Base-by-base conservation (phyloP, 2,329 filamentous ascomycete genomes). In the Aspergillus ustus region DNA sequence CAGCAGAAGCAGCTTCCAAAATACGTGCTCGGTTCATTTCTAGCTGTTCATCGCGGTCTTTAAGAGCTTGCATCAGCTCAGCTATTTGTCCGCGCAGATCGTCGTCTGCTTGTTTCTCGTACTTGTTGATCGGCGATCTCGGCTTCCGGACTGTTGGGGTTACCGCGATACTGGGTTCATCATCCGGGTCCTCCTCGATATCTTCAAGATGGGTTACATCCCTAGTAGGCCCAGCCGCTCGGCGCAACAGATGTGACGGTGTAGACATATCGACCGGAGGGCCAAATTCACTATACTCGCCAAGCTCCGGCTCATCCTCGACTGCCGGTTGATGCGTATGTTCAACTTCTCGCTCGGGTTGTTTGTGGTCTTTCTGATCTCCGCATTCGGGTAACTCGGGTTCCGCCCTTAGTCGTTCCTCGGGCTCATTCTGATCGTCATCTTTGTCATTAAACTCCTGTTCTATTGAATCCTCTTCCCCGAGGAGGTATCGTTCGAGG, bases 191-290 rank as follows among this genome's bases (percentile, higher is more conserved):
- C 57, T 78, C 76, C 54, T 77, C 74, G 20, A 78, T 77, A 29
- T 73, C 70, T 55, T 78, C 75, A 8, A 78, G 60, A 20, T 75
- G 73, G 1, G 72, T 75, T 7, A 67, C 68, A 48, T 77, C 75
- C 51, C 70, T 74, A 0, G 64, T 66, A 2, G 69, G 56, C 1
- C 59, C 66, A 43, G 67, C 69, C 6, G 62, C 69, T 34, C 75
- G 63, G 55, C 73, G 74, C 55, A 79, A 63, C 8, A 80, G 37
- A 62, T 79, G 78, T 19, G 77, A 78, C 5, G 78, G 78, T 0
- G 78, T 80, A 1, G 78, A 80, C 73, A 79, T 80, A 57, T 80
- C 78, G 9, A 78, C 68, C 2, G 78, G 77, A 9, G 77, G 77
- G 2, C 74, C 77, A 46, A 79, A 78, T 67, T 80, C 77, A 50